These are phyloP conservation scores for Psidium guajava DNA, from an alignment of 345 rosid species.

Conservation along the genomic window DNA sequence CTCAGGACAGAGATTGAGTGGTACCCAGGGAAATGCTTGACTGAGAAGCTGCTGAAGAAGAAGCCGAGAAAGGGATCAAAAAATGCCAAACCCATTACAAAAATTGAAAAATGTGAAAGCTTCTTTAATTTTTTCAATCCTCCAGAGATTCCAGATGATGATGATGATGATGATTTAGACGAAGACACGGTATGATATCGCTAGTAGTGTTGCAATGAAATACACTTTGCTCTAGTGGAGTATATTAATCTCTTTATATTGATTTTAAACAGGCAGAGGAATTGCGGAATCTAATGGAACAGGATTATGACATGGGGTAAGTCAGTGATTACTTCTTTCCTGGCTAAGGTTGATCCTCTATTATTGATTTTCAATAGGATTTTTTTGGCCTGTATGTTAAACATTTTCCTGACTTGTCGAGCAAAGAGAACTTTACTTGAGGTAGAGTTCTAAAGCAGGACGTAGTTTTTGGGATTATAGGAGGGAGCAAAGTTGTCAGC, in stretches of 20 bases:
- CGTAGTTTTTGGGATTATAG: background rate
- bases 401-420: background rate
- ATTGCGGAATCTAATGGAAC: slow-evolving; percentile 92
- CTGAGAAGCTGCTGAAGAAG: slow-evolving; percentile 88
- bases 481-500: background rate
- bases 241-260: background rate
- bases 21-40: slow-evolving; percentile 86
- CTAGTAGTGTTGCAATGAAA: background rate
- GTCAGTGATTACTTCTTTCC: slow-evolving; percentile 1
- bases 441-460: background rate
- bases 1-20: slow-evolving; percentile 77
- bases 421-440: background rate
- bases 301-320: slow-evolving; percentile 93
- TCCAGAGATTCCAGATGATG: slow-evolving; percentile 91
- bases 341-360: background rate
- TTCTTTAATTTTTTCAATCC: slow-evolving; percentile 94
- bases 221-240: background rate
- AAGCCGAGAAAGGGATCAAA: slow-evolving; percentile 93
- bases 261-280: slow-evolving; percentile 65
- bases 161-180: slow-evolving; percentile 52
- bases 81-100: slow-evolving; percentile 76
- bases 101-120: slow-evolving; percentile 88
- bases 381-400: background rate
- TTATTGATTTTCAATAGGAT: background rate
- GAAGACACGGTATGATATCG: slow-evolving; percentile 58